Percentiles rank a stretch among this genome's conserved stretches.
Conservation (phyloP, 2,329 filamentous ascomycete species). For the Ceratocystis destructans region DNA sequence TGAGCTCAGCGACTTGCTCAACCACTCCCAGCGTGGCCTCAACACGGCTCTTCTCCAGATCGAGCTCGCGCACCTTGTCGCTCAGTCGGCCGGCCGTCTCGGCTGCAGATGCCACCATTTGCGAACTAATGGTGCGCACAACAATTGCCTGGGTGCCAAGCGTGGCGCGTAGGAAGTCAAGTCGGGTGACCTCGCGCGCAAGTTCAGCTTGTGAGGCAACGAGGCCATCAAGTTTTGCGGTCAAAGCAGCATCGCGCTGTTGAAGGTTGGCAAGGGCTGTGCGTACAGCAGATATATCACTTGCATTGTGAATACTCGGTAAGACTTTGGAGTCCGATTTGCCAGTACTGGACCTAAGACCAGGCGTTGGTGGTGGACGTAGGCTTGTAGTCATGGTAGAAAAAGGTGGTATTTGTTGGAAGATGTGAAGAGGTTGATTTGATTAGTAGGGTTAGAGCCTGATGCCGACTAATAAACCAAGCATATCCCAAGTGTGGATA, state of each 20-base stretch:
- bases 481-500: too few relatives aligned
- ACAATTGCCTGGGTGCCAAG: constrained; percentile 77
- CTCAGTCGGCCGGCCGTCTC: constrained; percentile 76
- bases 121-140: constrained; percentile 70
- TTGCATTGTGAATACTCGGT: constrained; percentile 50
- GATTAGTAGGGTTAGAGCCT: neutral
- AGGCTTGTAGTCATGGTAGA: constrained; percentile 15
- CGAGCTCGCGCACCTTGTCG: constrained; percentile 70
- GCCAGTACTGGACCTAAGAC: constrained; percentile 14
- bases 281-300: constrained; percentile 65
- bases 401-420: constrained; percentile 17
- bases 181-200: constrained; percentile 67
- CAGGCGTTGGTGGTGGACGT: constrained; percentile 14
- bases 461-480: neutral
- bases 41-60: constrained; percentile 81
- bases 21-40: constrained; percentile 84
- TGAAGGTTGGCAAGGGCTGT: constrained; percentile 63
- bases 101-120: constrained; percentile 78
- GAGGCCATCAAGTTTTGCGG: constrained; percentile 58
- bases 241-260: constrained; percentile 59
- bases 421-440: neutral
- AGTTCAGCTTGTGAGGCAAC: constrained; percentile 76
- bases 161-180: constrained; percentile 80
- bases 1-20: constrained; percentile 91
- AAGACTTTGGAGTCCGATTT: constrained; percentile 21